phyloP scores from a whole-genome alignment of 163 green algal species.

The Smithsoniella earleae region DNA sequence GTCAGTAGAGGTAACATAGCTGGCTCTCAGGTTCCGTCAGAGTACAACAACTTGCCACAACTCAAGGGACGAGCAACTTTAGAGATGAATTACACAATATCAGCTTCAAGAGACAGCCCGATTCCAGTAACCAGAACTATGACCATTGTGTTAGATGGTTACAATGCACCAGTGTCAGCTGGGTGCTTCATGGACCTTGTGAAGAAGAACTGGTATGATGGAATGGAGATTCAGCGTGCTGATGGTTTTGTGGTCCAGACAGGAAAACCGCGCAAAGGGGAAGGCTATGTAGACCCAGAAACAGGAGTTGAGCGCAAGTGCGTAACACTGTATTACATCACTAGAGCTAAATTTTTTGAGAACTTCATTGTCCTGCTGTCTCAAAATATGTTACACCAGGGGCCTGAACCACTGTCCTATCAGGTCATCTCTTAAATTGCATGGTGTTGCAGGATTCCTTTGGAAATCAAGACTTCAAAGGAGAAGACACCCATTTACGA shows the following conservation, averaged over 20 bases:
- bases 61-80: constrained; percentile 87
- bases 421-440: not conserved
- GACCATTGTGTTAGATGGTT: constrained; percentile 80
- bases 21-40: constrained; percentile 48
- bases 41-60: constrained; percentile 82
- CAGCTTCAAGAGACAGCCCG: constrained; percentile 9
- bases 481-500: constrained; percentile 94
- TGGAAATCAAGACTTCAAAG: constrained; percentile 79
- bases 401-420: not conserved
- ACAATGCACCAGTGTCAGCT: constrained; percentile 90
- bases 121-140: constrained; percentile 29
- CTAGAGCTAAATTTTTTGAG: too few relatives aligned
- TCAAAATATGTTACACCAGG: too few relatives aligned
- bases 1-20: too few relatives aligned
- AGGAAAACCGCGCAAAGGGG: constrained; percentile 67
- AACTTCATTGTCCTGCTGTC: too few relatives aligned
- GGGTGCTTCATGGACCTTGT: constrained; percentile 88
- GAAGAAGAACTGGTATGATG: constrained; percentile 77
- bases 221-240: constrained; percentile 80
- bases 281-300: constrained; percentile 77
- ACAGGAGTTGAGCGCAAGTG: constrained; percentile 62
- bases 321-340: constrained; percentile 20
- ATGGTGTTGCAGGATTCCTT: constrained; percentile 61
- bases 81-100: constrained; percentile 58
- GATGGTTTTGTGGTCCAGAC: constrained; percentile 98